Base-by-base conservation (phyloP, 1,284 basidiomycete species). In the Melampsora larici-populina region DNA sequence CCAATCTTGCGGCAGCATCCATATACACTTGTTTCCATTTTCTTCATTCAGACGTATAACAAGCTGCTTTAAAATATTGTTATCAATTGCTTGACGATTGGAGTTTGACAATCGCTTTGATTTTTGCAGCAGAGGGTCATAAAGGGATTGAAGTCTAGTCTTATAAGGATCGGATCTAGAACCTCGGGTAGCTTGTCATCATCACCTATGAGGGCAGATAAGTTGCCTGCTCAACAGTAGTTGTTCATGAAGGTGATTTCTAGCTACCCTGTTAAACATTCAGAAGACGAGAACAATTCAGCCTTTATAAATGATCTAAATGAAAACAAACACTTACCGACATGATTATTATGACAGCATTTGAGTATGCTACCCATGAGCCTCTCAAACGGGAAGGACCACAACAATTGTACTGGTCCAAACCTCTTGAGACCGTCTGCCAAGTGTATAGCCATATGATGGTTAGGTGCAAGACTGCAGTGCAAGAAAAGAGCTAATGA, bases 401-500 rank as follows among this genome's bases (percentile, higher is more conserved):
- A 70, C 46, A 40, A 70, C 9, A 43, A 36, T 33, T 29, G 40
- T 11, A 51, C n/a, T 13, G 48, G 67, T 26, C 67, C 67, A 70
- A 70, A 70, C 8, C 29, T 51, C 24, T 70, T 24, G 5, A 70
- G 31, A 33, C 21, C 49, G n/a, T 70, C 46, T 18, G 67, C 67
- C 46, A 51, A 43, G 67, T 70, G 67, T 13, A 70, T 55, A 5
- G 67, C 40, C 43, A 70, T 70, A 51, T 49, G 67, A 31, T 70
- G 67, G 31, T 51, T 70, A 11, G 67, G 43, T 24, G 36, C 46
- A 15, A 70, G 48, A n/a, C 11, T 33, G 26, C 13, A 31, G 46
- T 70, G 24, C 4, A 4, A 4, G 49, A 51, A 70, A 9, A 70
- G 31, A 24, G 49, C 49, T 49, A 70, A 11, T 31, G 67, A 51